Evolutionary conservation across 2,329 filamentous ascomycete genomes (phyloP), one percentile per base, ranked within the genome.

Genomic region (Exserohilum rostratum): DNA sequence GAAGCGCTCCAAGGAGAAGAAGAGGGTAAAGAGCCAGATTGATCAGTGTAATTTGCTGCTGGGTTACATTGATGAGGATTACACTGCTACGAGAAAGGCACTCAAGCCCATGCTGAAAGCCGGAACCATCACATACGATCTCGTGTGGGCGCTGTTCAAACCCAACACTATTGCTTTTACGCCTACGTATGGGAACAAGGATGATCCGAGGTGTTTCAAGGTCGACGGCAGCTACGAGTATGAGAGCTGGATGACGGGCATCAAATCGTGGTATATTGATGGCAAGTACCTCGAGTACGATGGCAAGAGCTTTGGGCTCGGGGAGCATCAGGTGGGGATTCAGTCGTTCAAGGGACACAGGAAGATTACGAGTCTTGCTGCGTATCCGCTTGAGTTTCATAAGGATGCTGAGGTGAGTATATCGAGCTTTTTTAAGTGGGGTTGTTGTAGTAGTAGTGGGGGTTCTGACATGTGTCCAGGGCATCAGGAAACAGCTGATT

Each of bases 101-200:
- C 81, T 96, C 0, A 88, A 92, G 62, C 90, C 91, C 0, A 85
- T 96, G 76, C 80, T 96, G 2, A 85, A 91, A 60, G 89, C 88
- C 29, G 90, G 91, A 7, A 86, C 91, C 39, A 96, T 96, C 70
- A 96, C 91, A 0, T 96, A 93, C 64, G 91, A 96, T 53, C 82
- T 96, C 2, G 79, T 96, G 1, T 96, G 92, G 92, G 91, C 91
- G 0, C 77, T 96, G 3, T 96, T 90, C 83, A 96, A 95, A 68
- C 92, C 92, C 0, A 90, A 91, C 65, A 91, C 90, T 0, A 84
- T 96, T 17, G 88, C 86, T 1, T 93, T 89, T 70, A 80, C 88
- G 0, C 85, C 86, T 0, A 93, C 90, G 0, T 96, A 96, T 59
- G 89, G 89, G 3, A 87, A 85, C 31, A 78, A 82, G 12, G 90